A percentile compares a stretch with the other conserved stretches of the same genome.
These are phyloP conservation scores for Globisporangium irregulare DNA, from an alignment of 352 stramenopile genomes.

Conservation along the genomic window DNA sequence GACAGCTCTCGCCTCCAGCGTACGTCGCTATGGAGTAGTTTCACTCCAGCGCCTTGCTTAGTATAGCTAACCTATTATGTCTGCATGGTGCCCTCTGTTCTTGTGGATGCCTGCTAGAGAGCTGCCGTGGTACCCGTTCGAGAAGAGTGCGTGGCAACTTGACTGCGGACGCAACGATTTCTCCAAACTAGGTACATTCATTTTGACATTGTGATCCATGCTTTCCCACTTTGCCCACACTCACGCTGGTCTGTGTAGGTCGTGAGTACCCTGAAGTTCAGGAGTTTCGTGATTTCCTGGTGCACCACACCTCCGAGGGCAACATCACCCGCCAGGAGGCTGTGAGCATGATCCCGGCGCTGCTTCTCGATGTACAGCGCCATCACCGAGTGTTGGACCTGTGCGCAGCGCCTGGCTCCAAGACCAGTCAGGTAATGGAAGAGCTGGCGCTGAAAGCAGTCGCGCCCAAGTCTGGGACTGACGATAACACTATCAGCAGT, in stretches of 20 bases:
- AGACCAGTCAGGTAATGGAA: slow-evolving; percentile 98
- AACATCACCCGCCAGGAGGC: slow-evolving; percentile 96
- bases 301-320: slow-evolving; percentile 87
- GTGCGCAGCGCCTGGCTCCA: slow-evolving; percentile 95
- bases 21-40: slow-evolving; percentile 5
- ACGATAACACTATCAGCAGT: neutral
- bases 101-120: slow-evolving; percentile 22
- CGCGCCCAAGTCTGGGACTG: neutral
- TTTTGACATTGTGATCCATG: neutral
- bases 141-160: slow-evolving; percentile 66
- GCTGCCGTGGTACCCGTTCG: slow-evolving; percentile 60
- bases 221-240: neutral
- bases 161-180: slow-evolving; percentile 66
- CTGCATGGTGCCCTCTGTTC: neutral
- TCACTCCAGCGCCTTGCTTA: neutral
- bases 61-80: neutral
- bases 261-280: slow-evolving; percentile 59
- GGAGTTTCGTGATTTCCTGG: slow-evolving; percentile 91
- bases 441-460: slow-evolving; percentile 29
- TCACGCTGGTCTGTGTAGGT: slow-evolving; percentile 21
- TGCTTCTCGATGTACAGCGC: slow-evolving; percentile 93
- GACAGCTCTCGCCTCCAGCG: slow-evolving; percentile 36
- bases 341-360: slow-evolving; percentile 96
- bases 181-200: slow-evolving; percentile 39
- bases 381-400: slow-evolving; percentile 77